Conservation (phyloP, 2,329 filamentous ascomycete species). For the Aspergillus sclerotialis region DNA sequence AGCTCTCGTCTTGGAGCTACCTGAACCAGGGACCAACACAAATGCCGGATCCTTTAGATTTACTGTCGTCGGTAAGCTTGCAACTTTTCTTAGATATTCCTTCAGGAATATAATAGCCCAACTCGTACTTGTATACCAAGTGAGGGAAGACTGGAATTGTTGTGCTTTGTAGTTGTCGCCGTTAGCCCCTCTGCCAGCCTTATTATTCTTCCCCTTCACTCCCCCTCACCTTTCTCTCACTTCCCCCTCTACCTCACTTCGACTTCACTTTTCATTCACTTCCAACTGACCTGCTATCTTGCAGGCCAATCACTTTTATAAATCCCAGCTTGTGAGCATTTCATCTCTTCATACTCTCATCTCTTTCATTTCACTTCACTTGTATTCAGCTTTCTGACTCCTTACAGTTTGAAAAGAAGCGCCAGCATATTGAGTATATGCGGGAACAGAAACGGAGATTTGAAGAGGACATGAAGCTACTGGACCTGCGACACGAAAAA, state of each 20-base stretch:
- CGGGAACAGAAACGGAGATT: constrained; percentile 83
- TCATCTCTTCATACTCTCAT: not conserved
- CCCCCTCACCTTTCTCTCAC: constrained; percentile 6
- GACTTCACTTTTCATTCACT: constrained; percentile 3
- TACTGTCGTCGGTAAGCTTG: constrained; percentile 47
- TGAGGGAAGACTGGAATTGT: not conserved
- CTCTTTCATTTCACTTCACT: constrained; percentile 3
- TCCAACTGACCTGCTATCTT: constrained; percentile 4
- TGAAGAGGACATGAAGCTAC: constrained; percentile 83
- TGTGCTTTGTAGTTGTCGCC: constrained; percentile 1
- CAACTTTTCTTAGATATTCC: constrained; percentile 1
- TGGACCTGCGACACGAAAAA: constrained; percentile 75
- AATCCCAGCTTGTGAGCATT: constrained; percentile 16
- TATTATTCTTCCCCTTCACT: constrained; percentile 1
- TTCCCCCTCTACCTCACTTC: constrained; percentile 1
- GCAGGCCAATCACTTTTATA: constrained; percentile 19
- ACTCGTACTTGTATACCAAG: no score
- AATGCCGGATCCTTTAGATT: constrained; percentile 47
- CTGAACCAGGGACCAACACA: constrained; percentile 53
- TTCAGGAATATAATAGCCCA: not conserved
- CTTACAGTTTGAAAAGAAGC: constrained; percentile 82
- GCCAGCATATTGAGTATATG: constrained; percentile 83
- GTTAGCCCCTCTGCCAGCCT: not conserved
- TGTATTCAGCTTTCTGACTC: constrained; percentile 23
- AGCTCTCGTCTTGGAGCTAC: constrained; percentile 67